These are phyloP conservation scores for Dentipellis fragilis DNA, from an alignment of 768 basidiomycete species.

Conservation along the genomic window DNA sequence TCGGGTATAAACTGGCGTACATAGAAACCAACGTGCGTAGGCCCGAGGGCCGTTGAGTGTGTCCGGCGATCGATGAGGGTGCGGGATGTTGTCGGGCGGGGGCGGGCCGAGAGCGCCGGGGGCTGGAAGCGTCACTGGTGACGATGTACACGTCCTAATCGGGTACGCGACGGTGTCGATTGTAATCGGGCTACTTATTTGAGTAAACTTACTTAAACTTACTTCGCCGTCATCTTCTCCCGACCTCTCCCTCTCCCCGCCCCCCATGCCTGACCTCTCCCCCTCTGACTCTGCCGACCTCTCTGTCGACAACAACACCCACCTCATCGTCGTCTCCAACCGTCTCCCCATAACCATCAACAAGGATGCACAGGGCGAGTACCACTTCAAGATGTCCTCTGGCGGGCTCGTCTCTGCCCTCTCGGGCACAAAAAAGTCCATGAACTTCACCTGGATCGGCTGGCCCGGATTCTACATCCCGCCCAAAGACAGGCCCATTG, in stretches of 20 bases:
- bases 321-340: slow-evolving; percentile 94
- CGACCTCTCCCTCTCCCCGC: not conserved
- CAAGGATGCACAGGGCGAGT: slow-evolving; percentile 86
- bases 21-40: too few species aligned
- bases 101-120: too few species aligned
- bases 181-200: too few species aligned
- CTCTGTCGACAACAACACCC: slow-evolving; percentile 38
- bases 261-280: slow-evolving; percentile 1
- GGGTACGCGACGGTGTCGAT: not conserved
- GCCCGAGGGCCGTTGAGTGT: not conserved
- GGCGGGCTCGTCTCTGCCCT: slow-evolving; percentile 97
- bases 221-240: not conserved
- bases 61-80: not conserved
- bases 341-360: slow-evolving; percentile 92
- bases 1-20: too few species aligned
- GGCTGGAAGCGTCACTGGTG: not conserved
- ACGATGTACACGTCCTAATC: not conserved
- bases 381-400: slow-evolving; percentile 98
- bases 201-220: not conserved
- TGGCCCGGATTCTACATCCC: slow-evolving; percentile 96
- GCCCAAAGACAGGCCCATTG: slow-evolving; percentile 76
- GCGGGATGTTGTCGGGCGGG: not conserved
- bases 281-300: slow-evolving; percentile 2
- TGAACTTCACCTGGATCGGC: slow-evolving; percentile 96
- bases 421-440: slow-evolving; percentile 95